A percentile compares a stretch with the other conserved stretches of the same genome.
Conservation (phyloP, 352 stramenopile species). For the Globisporangium acanthophoron region DNA sequence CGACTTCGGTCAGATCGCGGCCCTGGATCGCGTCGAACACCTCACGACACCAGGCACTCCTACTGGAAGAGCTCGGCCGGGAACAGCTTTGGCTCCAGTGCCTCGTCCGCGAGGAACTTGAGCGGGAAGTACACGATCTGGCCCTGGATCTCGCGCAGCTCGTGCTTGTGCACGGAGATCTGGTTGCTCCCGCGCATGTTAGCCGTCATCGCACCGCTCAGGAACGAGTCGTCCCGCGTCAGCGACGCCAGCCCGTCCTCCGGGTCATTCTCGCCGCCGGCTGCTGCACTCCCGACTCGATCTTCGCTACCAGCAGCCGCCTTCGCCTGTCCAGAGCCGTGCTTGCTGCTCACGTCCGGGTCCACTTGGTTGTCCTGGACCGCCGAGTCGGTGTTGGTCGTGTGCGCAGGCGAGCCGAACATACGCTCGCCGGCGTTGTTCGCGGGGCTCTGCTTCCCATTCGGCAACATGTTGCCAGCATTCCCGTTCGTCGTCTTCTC, state of each 20-base stretch:
- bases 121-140: slow-evolving; percentile 87
- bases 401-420: slow-evolving; percentile 7
- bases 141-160: slow-evolving; percentile 62
- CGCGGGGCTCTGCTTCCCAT: not conserved
- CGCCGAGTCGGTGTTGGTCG: slow-evolving; percentile 3
- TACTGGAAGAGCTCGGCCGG: slow-evolving; percentile 81
- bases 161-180: slow-evolving; percentile 56
- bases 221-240: slow-evolving; percentile 29
- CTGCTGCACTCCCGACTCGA: not conserved
- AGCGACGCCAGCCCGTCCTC: slow-evolving; percentile 2
- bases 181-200: slow-evolving; percentile 65
- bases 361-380: slow-evolving; percentile 11
- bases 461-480: not conserved
- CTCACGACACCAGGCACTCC: not conserved
- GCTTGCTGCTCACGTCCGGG: slow-evolving; percentile 4
- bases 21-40: not conserved
- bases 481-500: slow-evolving; percentile 3
- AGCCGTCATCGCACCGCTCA: slow-evolving; percentile 51
- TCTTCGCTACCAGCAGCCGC: slow-evolving; percentile 1
- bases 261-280: not conserved
- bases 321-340: not conserved
- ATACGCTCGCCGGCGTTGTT: slow-evolving; percentile 1
- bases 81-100: slow-evolving; percentile 76
- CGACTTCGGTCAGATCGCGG: no score
- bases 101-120: slow-evolving; percentile 75